Evolutionary conservation across 2,329 filamentous ascomycete species (phyloP), one percentile per base, ranked within the genome.

Genomic region (Lasiodiplodia citricola): DNA sequence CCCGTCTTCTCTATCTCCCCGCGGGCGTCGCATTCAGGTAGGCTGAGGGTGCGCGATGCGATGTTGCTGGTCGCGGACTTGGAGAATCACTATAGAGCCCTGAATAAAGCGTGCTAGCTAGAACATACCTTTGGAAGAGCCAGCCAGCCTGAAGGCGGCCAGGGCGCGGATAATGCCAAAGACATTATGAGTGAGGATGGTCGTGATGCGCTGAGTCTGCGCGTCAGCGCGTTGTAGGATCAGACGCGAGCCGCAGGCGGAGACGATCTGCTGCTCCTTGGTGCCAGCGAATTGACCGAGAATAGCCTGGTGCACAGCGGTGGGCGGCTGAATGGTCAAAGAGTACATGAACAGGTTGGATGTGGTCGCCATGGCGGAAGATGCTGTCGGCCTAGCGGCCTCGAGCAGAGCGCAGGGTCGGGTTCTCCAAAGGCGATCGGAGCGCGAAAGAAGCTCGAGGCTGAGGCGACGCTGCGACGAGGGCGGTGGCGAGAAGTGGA

Each of bases 311-410:
- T 91, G 94, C 76, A 97, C 90, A 70, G 93, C 92, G 73, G 94
- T 94, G 41, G 96, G 93, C 74, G 93, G 91, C 83, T 97, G 94
- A 77, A 99, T 91, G 74, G 96, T 98, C 84, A 99, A 87, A 77
- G 93, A 96, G 85, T 99, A 99, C 84, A 99, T 90, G 81, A 97
- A 97, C 93, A 97, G 97, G 80, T 95, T 95, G 73, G 94, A 97
- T 71, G 95, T 97, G 80, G 94, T 97, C 85, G 96, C 95, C 96
- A 98, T 98, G 79, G 70, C 85, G 83, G 80, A 78, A 75, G 70
- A 70, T 70, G 73, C 76, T 70, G 78, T 69, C 67, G 70, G 67
- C 69, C 68, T 67, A 21, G 50, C 66, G 70, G 70, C 70, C 69
- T 69, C 68, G 68, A 69, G 68, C 68, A 57, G 55, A 47, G 23